phyloP scores from a whole-genome alignment of 2,329 filamentous ascomycete species.

The Biscogniauxia sp. region DNA sequence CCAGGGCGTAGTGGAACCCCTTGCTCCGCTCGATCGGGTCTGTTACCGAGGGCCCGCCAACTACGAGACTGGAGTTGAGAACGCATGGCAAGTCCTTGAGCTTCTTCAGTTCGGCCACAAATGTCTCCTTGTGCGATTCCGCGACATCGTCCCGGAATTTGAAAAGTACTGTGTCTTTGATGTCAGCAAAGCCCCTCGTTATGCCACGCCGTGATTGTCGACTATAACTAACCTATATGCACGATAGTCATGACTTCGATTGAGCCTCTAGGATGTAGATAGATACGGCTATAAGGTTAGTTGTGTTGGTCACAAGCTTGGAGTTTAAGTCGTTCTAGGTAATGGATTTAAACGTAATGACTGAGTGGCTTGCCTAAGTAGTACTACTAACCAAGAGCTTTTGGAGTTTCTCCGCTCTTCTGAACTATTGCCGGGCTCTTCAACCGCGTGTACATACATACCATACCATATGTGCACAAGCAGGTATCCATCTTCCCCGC shows the following conservation, averaged over 20 bases:
- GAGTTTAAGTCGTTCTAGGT: no score
- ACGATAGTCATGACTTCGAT: not conserved
- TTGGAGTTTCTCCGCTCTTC: not conserved
- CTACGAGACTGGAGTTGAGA: conserved; percentile 45
- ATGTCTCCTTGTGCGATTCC: conserved; percentile 39
- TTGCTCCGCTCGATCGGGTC: conserved; percentile 51
- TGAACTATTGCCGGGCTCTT: not conserved
- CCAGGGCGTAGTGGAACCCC: conserved; percentile 48
- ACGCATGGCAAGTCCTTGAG: conserved; percentile 49
- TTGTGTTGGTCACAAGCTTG: not conserved
- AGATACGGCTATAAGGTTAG: not conserved
- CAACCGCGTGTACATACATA: not conserved
- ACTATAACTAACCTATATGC: not conserved
- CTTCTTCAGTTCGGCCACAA: conserved; percentile 45
- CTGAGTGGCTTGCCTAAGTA: no score
- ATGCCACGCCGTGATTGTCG: no score
- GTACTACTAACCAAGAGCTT: no score
- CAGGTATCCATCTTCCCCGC: no score
- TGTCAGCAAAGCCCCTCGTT: not conserved
- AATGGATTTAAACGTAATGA: no score
- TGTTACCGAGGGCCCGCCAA: conserved; percentile 53
- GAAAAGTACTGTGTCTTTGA: conserved; percentile 9
- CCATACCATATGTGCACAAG: no score
- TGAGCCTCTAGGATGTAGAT: no score
- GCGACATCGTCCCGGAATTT: conserved; percentile 10